Percentiles rank a stretch among this genome's conserved stretches.
These are phyloP conservation scores for Epichloe baconii DNA, from an alignment of 2,329 filamentous ascomycete species.

Conservation along the genomic window DNA sequence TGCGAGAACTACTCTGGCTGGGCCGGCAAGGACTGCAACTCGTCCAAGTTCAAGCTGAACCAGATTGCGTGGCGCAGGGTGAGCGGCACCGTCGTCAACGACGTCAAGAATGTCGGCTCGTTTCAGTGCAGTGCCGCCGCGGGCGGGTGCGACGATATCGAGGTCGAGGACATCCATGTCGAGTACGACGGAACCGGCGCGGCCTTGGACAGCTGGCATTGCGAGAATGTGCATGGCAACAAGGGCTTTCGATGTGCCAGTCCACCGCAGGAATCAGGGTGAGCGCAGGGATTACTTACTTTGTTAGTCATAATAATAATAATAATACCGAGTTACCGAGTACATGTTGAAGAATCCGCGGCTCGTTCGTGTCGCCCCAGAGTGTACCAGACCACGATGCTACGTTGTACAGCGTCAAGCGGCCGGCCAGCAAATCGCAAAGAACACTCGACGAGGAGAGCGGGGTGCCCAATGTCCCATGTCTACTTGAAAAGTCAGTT, in stretches of 20 bases:
- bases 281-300: too few species aligned
- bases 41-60: constrained; percentile 18
- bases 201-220: constrained; percentile 13
- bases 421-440: too few species aligned
- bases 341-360: too few species aligned
- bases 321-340: too few species aligned
- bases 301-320: too few species aligned
- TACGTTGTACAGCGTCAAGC: too few species aligned
- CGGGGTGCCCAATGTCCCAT: too few species aligned
- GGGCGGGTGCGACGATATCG: constrained; percentile 19
- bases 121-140: constrained; percentile 20
- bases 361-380: too few species aligned
- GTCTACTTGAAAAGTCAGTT: too few species aligned
- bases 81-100: constrained; percentile 15
- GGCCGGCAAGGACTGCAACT: constrained; percentile 21
- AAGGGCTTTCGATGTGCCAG: constrained; percentile 14
- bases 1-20: constrained; percentile 23
- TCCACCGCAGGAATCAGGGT: neutral
- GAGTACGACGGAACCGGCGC: constrained; percentile 7
- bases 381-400: too few species aligned
- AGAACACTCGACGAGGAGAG: too few species aligned
- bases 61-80: constrained; percentile 16
- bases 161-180: constrained; percentile 14
- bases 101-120: constrained; percentile 14
- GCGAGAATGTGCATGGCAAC: constrained; percentile 14